These are phyloP conservation scores for Diplodia corticola DNA, from an alignment of 2,329 filamentous ascomycete genomes.

Conservation along the genomic window DNA sequence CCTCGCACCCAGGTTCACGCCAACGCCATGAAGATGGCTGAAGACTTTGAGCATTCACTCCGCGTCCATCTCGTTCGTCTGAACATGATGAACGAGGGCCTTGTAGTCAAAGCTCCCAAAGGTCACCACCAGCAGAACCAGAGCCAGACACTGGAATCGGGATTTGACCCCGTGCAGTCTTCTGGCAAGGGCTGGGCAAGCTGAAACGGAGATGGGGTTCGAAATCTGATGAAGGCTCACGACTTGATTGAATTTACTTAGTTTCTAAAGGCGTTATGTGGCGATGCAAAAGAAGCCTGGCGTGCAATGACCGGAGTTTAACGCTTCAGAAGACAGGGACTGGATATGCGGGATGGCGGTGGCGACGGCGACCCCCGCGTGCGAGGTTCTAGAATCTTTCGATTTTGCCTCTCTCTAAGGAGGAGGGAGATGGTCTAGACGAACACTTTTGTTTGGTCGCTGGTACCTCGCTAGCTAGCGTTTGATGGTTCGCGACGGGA, in stretches of 20 bases:
- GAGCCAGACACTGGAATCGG: conserved; percentile 1
- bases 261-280: neutral
- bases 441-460: neutral
- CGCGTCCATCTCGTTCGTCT: conserved; percentile 75
- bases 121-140: conserved; percentile 17
- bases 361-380: neutral
- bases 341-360: neutral
- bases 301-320: neutral
- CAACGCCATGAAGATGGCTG: conserved; percentile 66
- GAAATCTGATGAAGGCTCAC: neutral
- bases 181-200: neutral
- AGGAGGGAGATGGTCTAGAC: neutral
- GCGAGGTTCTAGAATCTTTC: neutral
- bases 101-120: conserved; percentile 58
- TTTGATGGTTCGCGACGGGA: neutral
- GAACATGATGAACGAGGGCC: conserved; percentile 70
- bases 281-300: neutral
- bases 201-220: neutral
- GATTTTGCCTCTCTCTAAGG: neutral
- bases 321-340: neutral
- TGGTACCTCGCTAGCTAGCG: neutral
- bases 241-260: neutral
- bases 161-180: conserved; percentile 2
- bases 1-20: conserved; percentile 69
- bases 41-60: conserved; percentile 72